These are phyloP conservation scores for Zasmidium angulare DNA, from an alignment of 2,329 filamentous ascomycete species.

Conservation along the genomic window DNA sequence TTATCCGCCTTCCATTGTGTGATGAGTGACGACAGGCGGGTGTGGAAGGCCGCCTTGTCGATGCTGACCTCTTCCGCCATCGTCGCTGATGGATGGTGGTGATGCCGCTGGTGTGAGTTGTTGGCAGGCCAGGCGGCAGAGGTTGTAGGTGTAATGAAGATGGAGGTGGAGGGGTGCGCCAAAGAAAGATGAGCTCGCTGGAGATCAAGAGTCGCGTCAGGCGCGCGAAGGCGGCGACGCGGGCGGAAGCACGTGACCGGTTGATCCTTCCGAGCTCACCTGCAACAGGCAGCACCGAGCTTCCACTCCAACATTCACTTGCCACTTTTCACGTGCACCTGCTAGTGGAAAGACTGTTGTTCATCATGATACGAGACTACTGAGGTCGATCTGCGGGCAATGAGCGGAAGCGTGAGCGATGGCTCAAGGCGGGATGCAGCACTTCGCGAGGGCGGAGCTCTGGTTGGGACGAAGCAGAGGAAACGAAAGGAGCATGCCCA, in stretches of 20 bases:
- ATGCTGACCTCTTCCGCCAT: constrained; percentile 88
- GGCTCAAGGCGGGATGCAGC: constrained; percentile 16
- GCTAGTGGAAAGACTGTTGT: neutral
- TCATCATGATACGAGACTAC: neutral
- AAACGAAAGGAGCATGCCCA: constrained; percentile 60
- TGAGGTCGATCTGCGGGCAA: constrained; percentile 6
- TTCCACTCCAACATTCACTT: neutral
- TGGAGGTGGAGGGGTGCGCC: constrained; percentile 5
- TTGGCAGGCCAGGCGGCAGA: constrained; percentile 16
- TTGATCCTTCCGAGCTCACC: neutral
- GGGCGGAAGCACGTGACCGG: neutral
- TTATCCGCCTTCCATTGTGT: constrained; percentile 96
- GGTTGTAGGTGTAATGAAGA: constrained; percentile 6
- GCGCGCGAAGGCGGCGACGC: constrained; percentile 4
- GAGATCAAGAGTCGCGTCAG: constrained; percentile 10
- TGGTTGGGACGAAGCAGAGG: constrained; percentile 22
- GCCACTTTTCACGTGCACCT: neutral
- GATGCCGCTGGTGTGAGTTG: constrained; percentile 19
- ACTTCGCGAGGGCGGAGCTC: constrained; percentile 11
- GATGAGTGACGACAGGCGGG: constrained; percentile 82
- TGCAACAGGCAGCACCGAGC: too few relatives aligned
- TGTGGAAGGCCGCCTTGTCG: constrained; percentile 90
- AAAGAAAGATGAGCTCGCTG: constrained; percentile 7
- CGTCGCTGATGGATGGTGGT: constrained; percentile 26
- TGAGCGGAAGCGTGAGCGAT: constrained; percentile 19